phyloP scores from a whole-genome alignment of 2,329 filamentous ascomycete genomes.

The Paecilomyces niveus region DNA sequence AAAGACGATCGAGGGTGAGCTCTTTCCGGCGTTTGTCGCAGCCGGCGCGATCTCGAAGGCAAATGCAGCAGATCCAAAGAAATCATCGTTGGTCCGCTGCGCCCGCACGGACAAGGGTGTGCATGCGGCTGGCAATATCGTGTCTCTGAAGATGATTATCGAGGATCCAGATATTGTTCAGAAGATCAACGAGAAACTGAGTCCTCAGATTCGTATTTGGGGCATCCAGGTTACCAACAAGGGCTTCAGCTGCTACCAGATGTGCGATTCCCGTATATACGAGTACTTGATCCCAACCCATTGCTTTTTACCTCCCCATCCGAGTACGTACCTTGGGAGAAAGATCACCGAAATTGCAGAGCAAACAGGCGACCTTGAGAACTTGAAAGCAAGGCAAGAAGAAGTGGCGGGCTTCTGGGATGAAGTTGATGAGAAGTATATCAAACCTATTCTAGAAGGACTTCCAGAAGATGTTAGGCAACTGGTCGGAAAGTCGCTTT shows the following conservation, averaged over 20 bases:
- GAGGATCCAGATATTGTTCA: conserved; percentile 81
- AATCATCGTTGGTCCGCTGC: conserved; percentile 88
- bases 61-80: conserved; percentile 94
- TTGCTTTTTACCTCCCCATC: conserved; percentile 85
- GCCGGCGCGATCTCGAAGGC: conserved; percentile 93
- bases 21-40: conserved; percentile 85
- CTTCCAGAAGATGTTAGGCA: conserved; percentile 35
- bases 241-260: conserved; percentile 88
- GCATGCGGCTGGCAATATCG: conserved; percentile 90
- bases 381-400: conserved; percentile 60
- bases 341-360: conserved; percentile 73
- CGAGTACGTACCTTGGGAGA: conserved; percentile 75
- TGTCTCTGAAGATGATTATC: conserved; percentile 91
- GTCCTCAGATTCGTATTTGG: conserved; percentile 89
- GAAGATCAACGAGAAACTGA: conserved; percentile 82
- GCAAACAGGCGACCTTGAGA: conserved; percentile 64
- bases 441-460: conserved; percentile 58
- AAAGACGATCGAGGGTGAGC: conserved; percentile 91
- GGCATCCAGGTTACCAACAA: conserved; percentile 84
- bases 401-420: conserved; percentile 80
- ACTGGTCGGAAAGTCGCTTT: conserved; percentile 35
- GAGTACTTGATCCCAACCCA: conserved; percentile 95
- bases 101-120: conserved; percentile 96
- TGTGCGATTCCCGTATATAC: conserved; percentile 93
- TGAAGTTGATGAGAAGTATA: conserved; percentile 69